Evolutionary conservation across 371 early-diverging fungal genomes (phyloP), one percentile per base, ranked within the genome.

Genomic region (Capillidium heterosporum): DNA sequence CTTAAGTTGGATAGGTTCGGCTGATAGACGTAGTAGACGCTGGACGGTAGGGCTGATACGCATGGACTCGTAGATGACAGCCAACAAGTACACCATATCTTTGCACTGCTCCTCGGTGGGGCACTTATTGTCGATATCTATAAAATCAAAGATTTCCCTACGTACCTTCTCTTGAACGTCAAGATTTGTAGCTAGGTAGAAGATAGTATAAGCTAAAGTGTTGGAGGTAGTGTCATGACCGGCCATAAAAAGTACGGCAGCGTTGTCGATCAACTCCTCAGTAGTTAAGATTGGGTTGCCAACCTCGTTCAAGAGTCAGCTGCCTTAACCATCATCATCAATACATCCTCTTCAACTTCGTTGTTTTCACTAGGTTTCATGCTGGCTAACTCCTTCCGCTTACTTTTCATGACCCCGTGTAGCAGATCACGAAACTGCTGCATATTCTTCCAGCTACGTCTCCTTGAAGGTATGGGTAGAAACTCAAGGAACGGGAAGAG

Each of bases 211-310:
- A 24, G 69, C 63, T 15, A 71, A 44, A 4, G 73, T 66, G 46
- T 69, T 72, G 8, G 71, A 59, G 17, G 68, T 65, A 4, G 71
- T 71, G 23, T 71, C 71, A 42, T 73, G 74, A 2, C 73, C 70
- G 54, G 72, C 73, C 32, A 73, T 60, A 59, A 73, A 67, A 49
- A 70, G 68, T 8, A 66, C 51, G 7, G 60, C 57, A 28, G 54
- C 59, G 44, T 70, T 44, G 56, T 56, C 29, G 39, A 64, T 31
- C 13, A 61, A 26, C 19, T 59, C 62, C 5, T 54, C 56, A 47
- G 58, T 49, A 0, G 60, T 62, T 2, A 62, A 32, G 26, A 21
- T 56, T 1, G 15, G 26, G 13, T 57, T 23, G 19, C 7, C 61
- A 59, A 17, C 61, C 61, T 42, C 10, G n/a, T 13, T n/a, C n/a